Base-by-base conservation (phyloP, 2,329 filamentous ascomycete genomes). In the Epichloe brachyelytri region DNA sequence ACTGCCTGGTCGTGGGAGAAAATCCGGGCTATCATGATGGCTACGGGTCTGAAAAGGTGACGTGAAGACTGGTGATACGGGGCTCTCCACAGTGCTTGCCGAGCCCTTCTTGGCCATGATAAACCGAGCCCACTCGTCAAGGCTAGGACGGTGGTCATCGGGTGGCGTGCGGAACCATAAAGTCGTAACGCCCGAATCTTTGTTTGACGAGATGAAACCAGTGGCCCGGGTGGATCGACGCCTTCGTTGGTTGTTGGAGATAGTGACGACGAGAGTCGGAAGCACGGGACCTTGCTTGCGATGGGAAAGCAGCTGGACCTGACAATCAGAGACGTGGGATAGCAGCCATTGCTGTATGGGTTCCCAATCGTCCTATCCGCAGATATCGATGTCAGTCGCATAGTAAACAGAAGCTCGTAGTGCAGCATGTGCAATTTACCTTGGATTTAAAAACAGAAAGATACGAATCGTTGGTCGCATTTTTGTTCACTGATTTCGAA, bases 151-250 rank as follows among this genome's bases (percentile, higher is more conserved):
- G 39, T 70, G 69, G 51, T 80, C 76, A 17, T 82, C 77, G 4
- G 68, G 63, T 15, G 73, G 67, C 0, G 72, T 67, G 34, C 81
- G 77, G 55, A 85, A 83, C 66, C 75, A 76, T 3, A 85, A 63
- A 0, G 72, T 74, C 8, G 68, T 71, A 3, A 72, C 66, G 8
- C 67, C 63, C 1, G 71, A 65, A 15, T 80, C 75, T 59, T 76
- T 80, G 52, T 66, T 72, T 6, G 69, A 63, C 10, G 74, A 63
- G 17, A 73, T 74, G 20, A 84, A 67, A 3, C 77, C 77, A 4
- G 77, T 74, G 3, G 81, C 78, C 54, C 80, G 73, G 57, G 80
- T 84, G 45, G 81, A 84, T 53, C 81, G 73, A 47, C 81, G 76
- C 58, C 83, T 84, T 51, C 78, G 75, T 55, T 80, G 69, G 61